phyloP scores from a whole-genome alignment of 2,329 filamentous ascomycete species.

The Fusarium citri region DNA sequence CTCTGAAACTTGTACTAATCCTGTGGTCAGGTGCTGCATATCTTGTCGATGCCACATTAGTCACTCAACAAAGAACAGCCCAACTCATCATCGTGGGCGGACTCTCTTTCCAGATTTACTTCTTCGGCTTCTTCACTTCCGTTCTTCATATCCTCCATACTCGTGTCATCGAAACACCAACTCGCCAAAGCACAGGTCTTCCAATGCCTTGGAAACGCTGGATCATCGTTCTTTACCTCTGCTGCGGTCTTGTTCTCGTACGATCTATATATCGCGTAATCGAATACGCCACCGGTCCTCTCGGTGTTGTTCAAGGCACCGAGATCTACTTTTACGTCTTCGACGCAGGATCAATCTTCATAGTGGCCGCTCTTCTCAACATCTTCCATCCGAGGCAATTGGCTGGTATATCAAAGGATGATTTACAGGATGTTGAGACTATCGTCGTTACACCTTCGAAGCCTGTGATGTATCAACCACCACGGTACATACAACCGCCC shows the following conservation, averaged over 20 bases:
- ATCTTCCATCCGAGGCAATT: constrained; percentile 24
- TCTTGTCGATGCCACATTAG: constrained; percentile 29
- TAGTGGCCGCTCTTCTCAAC: constrained; percentile 34
- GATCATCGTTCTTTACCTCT: constrained; percentile 35
- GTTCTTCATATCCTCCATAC: constrained; percentile 58
- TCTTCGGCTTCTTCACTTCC: constrained; percentile 64
- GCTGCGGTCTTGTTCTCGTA: constrained; percentile 51
- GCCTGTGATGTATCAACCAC: background rate
- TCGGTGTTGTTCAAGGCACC: constrained; percentile 47
- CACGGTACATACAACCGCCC: background rate
- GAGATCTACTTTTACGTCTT: constrained; percentile 53
- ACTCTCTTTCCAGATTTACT: constrained; percentile 63
- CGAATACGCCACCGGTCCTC: constrained; percentile 53
- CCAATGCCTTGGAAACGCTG: constrained; percentile 47
- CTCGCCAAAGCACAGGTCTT: background rate
- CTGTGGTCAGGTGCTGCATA: constrained; percentile 28
- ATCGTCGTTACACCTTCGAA: background rate
- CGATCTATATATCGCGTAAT: constrained; percentile 55
- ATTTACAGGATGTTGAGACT: background rate
- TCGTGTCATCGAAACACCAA: constrained; percentile 24
- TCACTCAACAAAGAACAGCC: constrained; percentile 46
- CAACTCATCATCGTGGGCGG: constrained; percentile 63
- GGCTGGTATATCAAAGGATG: background rate
- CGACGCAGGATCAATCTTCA: constrained; percentile 50
- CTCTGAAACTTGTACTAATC: background rate